Evolutionary conservation across 2,329 filamentous ascomycete species (phyloP).

Genomic region (Apiospora hydei): DNA sequence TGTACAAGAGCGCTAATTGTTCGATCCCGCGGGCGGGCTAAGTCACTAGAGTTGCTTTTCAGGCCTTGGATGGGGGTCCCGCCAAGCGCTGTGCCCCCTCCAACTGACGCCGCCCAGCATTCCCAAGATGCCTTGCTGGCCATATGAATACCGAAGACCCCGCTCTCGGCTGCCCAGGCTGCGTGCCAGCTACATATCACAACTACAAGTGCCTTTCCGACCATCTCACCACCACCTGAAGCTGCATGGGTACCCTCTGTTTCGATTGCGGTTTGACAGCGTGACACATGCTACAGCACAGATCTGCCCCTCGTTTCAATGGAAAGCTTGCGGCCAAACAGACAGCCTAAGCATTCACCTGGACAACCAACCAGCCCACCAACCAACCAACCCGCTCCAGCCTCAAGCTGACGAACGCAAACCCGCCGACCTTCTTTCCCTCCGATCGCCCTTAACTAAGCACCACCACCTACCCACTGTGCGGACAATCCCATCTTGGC

Average conservation of each 20-base stretch:
- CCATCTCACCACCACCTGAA: constrained; percentile 8
- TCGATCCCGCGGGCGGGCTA: constrained; percentile 12
- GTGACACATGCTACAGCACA: constrained; percentile 10
- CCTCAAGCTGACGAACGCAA: constrained; percentile 6
- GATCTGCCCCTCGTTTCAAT: constrained; percentile 20
- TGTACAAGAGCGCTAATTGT: background rate
- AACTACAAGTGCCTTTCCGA: background rate
- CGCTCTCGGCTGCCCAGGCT: background rate
- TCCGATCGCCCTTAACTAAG: background rate
- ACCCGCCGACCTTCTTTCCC: background rate
- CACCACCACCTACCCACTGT: background rate
- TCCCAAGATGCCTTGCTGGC: background rate
- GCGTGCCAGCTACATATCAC: background rate
- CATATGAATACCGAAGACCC: constrained; percentile 1
- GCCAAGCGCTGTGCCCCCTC: constrained; percentile 12
- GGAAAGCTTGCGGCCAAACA: constrained; percentile 14
- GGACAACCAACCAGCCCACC: constrained; percentile 9
- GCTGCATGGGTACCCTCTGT: constrained; percentile 7
- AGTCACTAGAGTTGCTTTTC: background rate
- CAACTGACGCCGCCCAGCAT: background rate
- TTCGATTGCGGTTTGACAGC: constrained; percentile 17
- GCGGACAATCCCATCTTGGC: background rate
- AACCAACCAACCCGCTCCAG: background rate
- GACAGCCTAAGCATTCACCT: background rate
- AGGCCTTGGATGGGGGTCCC: background rate